Evolutionary conservation across 768 basidiomycete species (phyloP).

Genomic region (Gloeopeniophorella convolvens): DNA sequence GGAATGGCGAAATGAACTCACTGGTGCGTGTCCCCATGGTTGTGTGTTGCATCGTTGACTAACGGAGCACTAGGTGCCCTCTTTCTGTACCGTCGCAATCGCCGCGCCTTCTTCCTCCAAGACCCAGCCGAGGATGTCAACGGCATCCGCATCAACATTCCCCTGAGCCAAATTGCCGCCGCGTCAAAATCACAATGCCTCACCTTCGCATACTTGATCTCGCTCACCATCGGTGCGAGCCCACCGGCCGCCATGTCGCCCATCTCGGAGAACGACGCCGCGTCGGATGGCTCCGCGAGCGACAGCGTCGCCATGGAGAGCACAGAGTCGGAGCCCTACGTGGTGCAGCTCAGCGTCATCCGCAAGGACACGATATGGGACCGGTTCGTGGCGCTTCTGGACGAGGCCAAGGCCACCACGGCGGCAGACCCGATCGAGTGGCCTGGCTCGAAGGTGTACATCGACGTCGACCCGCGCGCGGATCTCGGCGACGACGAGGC

Average conservation of each 20-base stretch:
- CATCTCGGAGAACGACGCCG: slow-evolving; percentile 6
- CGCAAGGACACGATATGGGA: slow-evolving; percentile 12
- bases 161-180: slow-evolving; percentile 34
- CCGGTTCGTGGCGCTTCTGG: slow-evolving; percentile 1
- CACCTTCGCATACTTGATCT: slow-evolving; percentile 21
- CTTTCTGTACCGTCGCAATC: slow-evolving; percentile 40
- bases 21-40: slow-evolving; percentile 27
- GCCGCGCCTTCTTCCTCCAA: slow-evolving; percentile 29
- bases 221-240: slow-evolving; percentile 13
- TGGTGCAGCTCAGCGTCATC: slow-evolving; percentile 16
- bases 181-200: slow-evolving; percentile 18
- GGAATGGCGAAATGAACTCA: slow-evolving; percentile 45
- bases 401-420: neutral
- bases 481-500: neutral
- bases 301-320: neutral
- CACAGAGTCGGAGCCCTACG: slow-evolving; percentile 4
- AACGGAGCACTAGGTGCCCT: slow-evolving; percentile 32
- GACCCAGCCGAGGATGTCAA: slow-evolving; percentile 27
- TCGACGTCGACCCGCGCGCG: slow-evolving; percentile 17
- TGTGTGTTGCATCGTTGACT: neutral
- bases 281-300: neutral
- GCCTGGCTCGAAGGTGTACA: slow-evolving; percentile 13
- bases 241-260: neutral
- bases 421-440: slow-evolving; percentile 7
- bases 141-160: slow-evolving; percentile 42